These are phyloP conservation scores for Jamesozyma gamospora DNA, from an alignment of 805 yeast genomes.

Conservation along the genomic window DNA sequence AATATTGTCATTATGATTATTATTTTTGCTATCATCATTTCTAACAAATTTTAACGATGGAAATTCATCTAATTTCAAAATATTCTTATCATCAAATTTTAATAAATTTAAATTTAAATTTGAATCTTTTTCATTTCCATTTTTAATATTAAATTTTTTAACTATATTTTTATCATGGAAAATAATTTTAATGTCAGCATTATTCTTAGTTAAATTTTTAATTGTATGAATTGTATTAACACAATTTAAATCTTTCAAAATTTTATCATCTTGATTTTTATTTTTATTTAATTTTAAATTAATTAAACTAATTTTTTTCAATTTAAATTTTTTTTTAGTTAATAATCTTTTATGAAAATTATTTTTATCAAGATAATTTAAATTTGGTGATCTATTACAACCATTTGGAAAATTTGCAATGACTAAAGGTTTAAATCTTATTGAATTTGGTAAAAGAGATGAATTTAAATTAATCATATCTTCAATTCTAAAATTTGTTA, in stretches of 20 bases:
- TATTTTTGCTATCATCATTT: not conserved
- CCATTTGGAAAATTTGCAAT: slow-evolving; percentile 25
- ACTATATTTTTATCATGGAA: slow-evolving; percentile 22
- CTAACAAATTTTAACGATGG: not conserved
- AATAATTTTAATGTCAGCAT: slow-evolving; percentile 25
- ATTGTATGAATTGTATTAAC: slow-evolving; percentile 18
- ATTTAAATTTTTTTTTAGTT: slow-evolving; percentile 20
- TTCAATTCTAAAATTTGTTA: slow-evolving; percentile 15
- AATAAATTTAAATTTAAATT: slow-evolving; percentile 7
- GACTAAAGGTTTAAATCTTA: slow-evolving; percentile 21
- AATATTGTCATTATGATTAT: too few species aligned
- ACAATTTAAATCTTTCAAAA: slow-evolving; percentile 8
- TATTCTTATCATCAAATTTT: slow-evolving; percentile 13
- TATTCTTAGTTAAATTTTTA: slow-evolving; percentile 13
- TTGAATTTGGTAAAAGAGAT: slow-evolving; percentile 8
- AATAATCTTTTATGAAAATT: slow-evolving; percentile 14
- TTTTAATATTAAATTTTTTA: slow-evolving; percentile 9
- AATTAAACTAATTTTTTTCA: slow-evolving; percentile 13
- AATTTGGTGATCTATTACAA: slow-evolving; percentile 19
- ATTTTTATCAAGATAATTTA: slow-evolving; percentile 18
- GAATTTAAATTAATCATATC: slow-evolving; percentile 21
- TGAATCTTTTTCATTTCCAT: not conserved
- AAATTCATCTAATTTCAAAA: slow-evolving; percentile 14
- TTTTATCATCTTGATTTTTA: not conserved
- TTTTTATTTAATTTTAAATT: not conserved